Conservation (phyloP, 805 yeast genomes). For the Kodamaea sagamina region DNA sequence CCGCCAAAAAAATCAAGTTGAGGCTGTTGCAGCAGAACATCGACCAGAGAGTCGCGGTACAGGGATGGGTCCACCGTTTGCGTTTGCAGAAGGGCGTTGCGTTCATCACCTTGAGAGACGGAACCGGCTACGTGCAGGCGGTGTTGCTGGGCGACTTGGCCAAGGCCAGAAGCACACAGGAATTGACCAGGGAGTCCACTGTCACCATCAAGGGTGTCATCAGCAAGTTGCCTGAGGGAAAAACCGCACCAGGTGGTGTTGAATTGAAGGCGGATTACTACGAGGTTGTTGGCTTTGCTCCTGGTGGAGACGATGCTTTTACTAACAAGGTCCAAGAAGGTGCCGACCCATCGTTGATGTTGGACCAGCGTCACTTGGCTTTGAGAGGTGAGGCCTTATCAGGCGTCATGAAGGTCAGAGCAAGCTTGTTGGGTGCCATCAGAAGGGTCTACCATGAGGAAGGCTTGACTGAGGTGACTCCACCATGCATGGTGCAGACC, state of each 20-base stretch:
- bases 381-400: constrained; percentile 94
- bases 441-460: constrained; percentile 78
- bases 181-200: constrained; percentile 86
- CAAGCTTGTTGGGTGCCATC: constrained; percentile 68
- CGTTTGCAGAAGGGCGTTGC: constrained; percentile 91
- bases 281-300: constrained; percentile 88
- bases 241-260: constrained; percentile 96
- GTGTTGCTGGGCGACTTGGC: constrained; percentile 91
- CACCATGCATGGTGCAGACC: constrained; percentile 99
- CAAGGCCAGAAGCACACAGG: constrained; percentile 79
- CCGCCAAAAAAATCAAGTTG: constrained; percentile 69
- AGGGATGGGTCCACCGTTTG: constrained; percentile 96
- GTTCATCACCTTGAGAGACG: constrained; percentile 91
- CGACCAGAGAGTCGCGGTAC: constrained; percentile 71
- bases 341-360: constrained; percentile 87
- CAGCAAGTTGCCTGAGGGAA: constrained; percentile 88
- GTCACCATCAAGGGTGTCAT: constrained; percentile 78
- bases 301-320: constrained; percentile 93
- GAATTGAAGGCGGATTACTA: constrained; percentile 91
- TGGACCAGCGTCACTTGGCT: constrained; percentile 95
- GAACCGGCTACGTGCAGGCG: constrained; percentile 86
- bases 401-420: constrained; percentile 93
- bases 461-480: constrained; percentile 85
- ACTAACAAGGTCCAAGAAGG: constrained; percentile 92
- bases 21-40: constrained; percentile 52